Evolutionary conservation across 179 eudicot species (phyloP).

Genomic region (Drosera spatulata): DNA sequence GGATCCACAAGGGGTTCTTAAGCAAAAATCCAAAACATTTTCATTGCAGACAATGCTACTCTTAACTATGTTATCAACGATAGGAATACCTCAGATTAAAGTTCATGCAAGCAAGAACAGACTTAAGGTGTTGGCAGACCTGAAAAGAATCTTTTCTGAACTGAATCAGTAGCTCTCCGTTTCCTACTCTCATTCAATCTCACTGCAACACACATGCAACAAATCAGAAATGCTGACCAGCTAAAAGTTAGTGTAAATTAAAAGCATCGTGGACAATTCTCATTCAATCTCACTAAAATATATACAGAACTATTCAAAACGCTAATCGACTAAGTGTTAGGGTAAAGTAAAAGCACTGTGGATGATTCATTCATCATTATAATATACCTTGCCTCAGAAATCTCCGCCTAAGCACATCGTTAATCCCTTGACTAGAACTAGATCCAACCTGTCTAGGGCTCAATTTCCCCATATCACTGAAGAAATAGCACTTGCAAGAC

Average conservation of each 20-base stretch:
- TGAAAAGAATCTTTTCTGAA: conserved; percentile 15
- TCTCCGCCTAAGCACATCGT: conserved; percentile 66
- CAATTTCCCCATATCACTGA: conserved; percentile 38
- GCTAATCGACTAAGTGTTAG: no score
- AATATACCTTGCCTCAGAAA: conserved; percentile 82
- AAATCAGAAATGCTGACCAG: not conserved
- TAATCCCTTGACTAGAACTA: conserved; percentile 23
- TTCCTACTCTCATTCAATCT: conserved; percentile 46
- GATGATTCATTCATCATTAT: no score
- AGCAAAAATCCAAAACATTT: no score
- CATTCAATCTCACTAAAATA: no score
- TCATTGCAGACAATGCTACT: no score
- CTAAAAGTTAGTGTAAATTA: not conserved
- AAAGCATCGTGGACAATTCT: not conserved
- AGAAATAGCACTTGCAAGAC: conserved; percentile 85
- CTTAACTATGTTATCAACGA: no score
- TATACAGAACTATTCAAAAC: no score
- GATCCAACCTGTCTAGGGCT: conserved; percentile 22
- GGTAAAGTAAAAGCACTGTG: no score
- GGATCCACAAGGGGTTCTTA: no score
- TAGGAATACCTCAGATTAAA: no score
- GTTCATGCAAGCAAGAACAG: no score
- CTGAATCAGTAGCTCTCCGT: conserved; percentile 22
- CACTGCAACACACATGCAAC: conserved; percentile 32
- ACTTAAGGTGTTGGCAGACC: conserved; percentile 23